phyloP scores from a whole-genome alignment of 1,139 yeast species.

The Blastobotrys arbuscula region DNA sequence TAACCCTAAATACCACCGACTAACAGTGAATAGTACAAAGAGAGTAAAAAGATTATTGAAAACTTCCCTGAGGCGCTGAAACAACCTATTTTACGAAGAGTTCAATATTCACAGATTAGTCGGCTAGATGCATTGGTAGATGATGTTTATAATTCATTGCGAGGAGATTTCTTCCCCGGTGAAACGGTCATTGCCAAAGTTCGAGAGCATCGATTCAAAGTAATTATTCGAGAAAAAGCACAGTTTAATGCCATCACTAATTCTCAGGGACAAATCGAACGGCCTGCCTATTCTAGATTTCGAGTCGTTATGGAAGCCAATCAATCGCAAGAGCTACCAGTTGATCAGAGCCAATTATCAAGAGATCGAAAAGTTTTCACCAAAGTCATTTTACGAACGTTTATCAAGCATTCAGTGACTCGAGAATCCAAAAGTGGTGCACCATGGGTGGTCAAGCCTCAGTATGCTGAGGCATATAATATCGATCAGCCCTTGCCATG shows the following conservation, averaged over 20 bases:
- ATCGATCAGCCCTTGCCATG: conserved; percentile 34
- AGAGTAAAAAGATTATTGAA: conserved; percentile 54
- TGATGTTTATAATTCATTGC: conserved; percentile 62
- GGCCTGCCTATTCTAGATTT: conserved; percentile 64
- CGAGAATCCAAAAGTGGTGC: conserved; percentile 86
- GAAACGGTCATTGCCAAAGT: conserved; percentile 60
- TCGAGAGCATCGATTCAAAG: conserved; percentile 44
- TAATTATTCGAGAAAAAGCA: conserved; percentile 53
- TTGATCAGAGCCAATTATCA: conserved; percentile 65
- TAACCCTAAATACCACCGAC: not conserved
- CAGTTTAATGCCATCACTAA: conserved; percentile 36
- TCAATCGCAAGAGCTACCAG: conserved; percentile 50
- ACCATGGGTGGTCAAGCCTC: conserved; percentile 92
- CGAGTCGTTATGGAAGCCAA: conserved; percentile 56
- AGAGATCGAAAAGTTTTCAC: conserved; percentile 87
- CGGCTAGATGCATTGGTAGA: conserved; percentile 85
- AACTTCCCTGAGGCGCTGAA: conserved; percentile 87
- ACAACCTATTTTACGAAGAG: conserved; percentile 79
- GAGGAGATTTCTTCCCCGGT: conserved; percentile 86
- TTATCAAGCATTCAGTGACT: conserved; percentile 76
- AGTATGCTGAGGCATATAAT: conserved; percentile 42
- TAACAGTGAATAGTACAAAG: not conserved
- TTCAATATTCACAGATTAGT: conserved; percentile 79
- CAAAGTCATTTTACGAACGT: conserved; percentile 83
- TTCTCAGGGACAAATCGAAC: conserved; percentile 40